These are phyloP conservation scores for Sicyos baderoa DNA, from an alignment of 306 rosid genomes.

Conservation along the genomic window DNA sequence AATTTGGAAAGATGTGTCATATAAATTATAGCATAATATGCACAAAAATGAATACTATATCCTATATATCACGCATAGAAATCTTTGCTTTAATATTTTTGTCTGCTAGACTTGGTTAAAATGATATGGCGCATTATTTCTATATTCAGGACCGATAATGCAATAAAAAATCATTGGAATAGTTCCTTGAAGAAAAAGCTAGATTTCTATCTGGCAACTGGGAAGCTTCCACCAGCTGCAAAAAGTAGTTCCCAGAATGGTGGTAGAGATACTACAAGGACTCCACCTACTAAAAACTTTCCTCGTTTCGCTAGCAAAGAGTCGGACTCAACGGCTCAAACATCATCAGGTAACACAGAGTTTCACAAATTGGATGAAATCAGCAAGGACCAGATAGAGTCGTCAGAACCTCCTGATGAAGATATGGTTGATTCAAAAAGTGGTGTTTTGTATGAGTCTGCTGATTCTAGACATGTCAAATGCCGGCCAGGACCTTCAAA, in stretches of 20 bases:
- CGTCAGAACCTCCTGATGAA: slow-evolving; percentile 40
- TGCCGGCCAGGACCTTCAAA: slow-evolving; percentile 38
- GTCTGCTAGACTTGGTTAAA: not conserved
- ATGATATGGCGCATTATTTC: not conserved
- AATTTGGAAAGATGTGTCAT: not conserved
- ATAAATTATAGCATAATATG: not conserved
- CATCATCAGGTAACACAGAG: slow-evolving; percentile 59
- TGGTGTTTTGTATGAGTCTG: slow-evolving; percentile 47
- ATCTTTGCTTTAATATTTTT: not conserved
- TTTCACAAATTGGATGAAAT: slow-evolving; percentile 38
- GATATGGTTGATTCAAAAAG: slow-evolving; percentile 50
- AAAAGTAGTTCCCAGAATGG: slow-evolving; percentile 47
- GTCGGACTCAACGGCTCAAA: slow-evolving; percentile 49
- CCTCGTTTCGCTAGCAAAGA: slow-evolving; percentile 44
- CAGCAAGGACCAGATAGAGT: slow-evolving; percentile 55
- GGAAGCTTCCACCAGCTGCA: slow-evolving; percentile 76
- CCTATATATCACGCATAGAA: no score
- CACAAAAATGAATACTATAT: not conserved
- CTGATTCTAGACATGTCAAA: slow-evolving; percentile 59
- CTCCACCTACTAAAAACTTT: slow-evolving; percentile 35
- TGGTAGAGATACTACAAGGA: slow-evolving; percentile 47
- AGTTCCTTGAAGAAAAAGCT: slow-evolving; percentile 95
- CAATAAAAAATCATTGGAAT: slow-evolving; percentile 98
- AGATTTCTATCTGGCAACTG: slow-evolving; percentile 76
- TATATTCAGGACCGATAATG: slow-evolving; percentile 86